A percentile compares a stretch with the other conserved stretches of the same genome.
These are phyloP conservation scores for Torulaspora franciscae DNA, from an alignment of 805 yeast species.

Conservation along the genomic window DNA sequence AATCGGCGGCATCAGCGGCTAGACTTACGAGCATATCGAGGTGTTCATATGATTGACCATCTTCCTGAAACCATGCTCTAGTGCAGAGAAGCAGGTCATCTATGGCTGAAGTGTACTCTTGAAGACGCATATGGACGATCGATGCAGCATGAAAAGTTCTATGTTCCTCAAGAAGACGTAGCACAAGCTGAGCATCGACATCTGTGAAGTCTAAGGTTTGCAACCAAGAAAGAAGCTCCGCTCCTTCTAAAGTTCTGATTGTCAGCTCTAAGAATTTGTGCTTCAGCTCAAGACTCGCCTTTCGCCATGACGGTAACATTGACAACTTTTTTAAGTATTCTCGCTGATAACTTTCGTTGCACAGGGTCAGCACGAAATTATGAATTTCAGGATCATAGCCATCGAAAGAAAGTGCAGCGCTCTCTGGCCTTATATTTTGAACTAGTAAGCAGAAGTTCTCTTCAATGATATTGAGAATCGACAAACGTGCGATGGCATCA, in stretches of 20 bases:
- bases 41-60: not conserved
- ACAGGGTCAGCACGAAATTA: constrained; percentile 8
- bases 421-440: constrained; percentile 5
- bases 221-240: constrained; percentile 19
- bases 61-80: constrained; percentile 13
- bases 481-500: constrained; percentile 9
- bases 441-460: constrained; percentile 15
- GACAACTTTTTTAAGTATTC: constrained; percentile 21
- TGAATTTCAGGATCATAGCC: constrained; percentile 24
- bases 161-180: constrained; percentile 9
- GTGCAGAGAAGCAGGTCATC: constrained; percentile 18
- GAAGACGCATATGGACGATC: constrained; percentile 16
- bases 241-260: constrained; percentile 12
- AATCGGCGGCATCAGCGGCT: constrained; percentile 17
- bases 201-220: constrained; percentile 13
- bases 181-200: constrained; percentile 12
- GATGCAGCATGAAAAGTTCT: constrained; percentile 22
- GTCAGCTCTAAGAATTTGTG: constrained; percentile 18
- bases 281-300: constrained; percentile 7
- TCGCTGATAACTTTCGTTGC: constrained; percentile 8
- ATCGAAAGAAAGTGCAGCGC: constrained; percentile 13
- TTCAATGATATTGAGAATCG: constrained; percentile 10
- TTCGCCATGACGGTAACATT: constrained; percentile 1
- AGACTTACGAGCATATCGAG: constrained; percentile 11
- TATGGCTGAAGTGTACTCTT: constrained; percentile 18